Evolutionary conservation across 371 early-diverging fungal genomes (phyloP).

Genomic region (Mortierella sp.): DNA sequence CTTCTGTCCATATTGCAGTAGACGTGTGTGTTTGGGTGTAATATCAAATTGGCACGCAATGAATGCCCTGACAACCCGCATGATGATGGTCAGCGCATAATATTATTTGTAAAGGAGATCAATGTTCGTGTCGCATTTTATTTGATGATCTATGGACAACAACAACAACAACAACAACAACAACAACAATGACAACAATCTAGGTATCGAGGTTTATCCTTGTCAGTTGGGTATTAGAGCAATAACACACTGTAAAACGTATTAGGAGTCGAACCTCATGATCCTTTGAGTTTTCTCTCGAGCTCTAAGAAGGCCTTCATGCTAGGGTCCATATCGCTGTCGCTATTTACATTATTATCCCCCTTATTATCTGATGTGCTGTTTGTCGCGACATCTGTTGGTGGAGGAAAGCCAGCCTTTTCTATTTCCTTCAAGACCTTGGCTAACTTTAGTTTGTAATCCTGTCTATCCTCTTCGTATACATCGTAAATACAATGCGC

Average conservation of each 20-base stretch:
- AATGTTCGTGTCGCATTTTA: neutral
- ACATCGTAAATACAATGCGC: constrained; percentile 51
- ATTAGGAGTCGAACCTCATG: constrained; percentile 18
- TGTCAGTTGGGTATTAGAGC: neutral
- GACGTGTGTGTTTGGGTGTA: neutral
- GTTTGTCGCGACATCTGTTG: constrained; percentile 7
- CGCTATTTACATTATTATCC: constrained; percentile 15
- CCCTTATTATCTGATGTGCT: neutral
- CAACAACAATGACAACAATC: too few species aligned
- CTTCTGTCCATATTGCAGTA: constrained; percentile 12
- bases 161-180: neutral
- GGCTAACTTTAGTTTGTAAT: constrained; percentile 31
- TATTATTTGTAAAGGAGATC: neutral
- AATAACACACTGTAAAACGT: neutral
- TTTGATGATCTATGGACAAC: neutral
- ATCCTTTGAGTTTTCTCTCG: constrained; percentile 42
- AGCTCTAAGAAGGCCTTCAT: constrained; percentile 55
- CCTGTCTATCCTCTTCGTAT: constrained; percentile 52
- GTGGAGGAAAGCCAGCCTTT: constrained; percentile 47
- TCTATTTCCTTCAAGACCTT: constrained; percentile 26
- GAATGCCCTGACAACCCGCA: neutral
- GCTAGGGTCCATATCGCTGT: constrained; percentile 47
- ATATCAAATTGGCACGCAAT: neutral
- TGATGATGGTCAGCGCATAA: neutral
- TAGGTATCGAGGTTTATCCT: neutral